These are phyloP conservation scores for Coniferiporia weirii DNA, from an alignment of 1,284 basidiomycete species.

Conservation along the genomic window DNA sequence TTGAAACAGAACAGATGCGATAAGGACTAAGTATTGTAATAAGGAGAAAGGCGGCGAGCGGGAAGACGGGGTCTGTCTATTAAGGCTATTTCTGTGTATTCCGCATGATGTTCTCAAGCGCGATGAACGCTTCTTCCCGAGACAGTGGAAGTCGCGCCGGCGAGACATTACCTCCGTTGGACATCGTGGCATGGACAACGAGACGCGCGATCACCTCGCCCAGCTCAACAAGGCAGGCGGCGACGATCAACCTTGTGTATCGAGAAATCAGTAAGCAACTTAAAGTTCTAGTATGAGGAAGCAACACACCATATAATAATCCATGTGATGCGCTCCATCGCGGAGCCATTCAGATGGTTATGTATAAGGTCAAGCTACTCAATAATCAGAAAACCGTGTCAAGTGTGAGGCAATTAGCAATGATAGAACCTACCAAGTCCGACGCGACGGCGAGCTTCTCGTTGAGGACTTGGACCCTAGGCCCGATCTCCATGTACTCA, in stretches of 20 bases:
- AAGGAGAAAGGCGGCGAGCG: background rate
- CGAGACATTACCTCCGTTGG: constrained; percentile 30
- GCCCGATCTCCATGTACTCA: constrained; percentile 92
- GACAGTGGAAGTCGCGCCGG: constrained; percentile 28
- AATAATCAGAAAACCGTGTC: constrained; percentile 9
- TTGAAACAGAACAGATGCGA: background rate
- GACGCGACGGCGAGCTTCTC: constrained; percentile 86
- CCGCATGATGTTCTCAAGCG: constrained; percentile 35
- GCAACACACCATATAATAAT: constrained; percentile 80
- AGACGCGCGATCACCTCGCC: constrained; percentile 84
- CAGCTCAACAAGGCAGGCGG: constrained; percentile 79
- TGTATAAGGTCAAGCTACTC: constrained; percentile 84
- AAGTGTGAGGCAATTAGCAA: constrained; percentile 19
- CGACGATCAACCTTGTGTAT: constrained; percentile 70
- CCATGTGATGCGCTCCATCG: constrained; percentile 93
- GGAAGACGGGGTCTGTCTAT: background rate
- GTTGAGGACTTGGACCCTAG: constrained; percentile 82
- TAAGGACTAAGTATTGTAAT: background rate
- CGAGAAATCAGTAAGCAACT: background rate
- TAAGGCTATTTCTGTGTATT: background rate
- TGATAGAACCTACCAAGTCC: constrained; percentile 60
- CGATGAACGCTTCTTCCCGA: constrained; percentile 35
- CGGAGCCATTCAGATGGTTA: constrained; percentile 86
- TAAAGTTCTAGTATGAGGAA: background rate
- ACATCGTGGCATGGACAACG: constrained; percentile 55